Conservation (phyloP, 768 basidiomycete genomes). For the Suillus spraguei region DNA sequence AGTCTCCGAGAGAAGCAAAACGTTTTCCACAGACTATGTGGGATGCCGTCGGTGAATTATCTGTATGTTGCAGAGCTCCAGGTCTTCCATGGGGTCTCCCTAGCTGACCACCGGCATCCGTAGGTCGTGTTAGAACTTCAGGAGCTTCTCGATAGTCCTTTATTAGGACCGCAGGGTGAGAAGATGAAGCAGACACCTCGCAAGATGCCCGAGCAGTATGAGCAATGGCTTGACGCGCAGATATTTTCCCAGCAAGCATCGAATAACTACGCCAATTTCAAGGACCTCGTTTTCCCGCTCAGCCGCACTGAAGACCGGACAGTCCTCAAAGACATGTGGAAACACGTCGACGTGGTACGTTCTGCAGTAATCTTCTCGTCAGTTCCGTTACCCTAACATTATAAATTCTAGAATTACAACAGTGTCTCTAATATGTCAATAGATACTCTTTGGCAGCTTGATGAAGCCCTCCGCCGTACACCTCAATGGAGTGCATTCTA, state of each 20-base stretch:
- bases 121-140: conserved; percentile 70
- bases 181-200: conserved; percentile 52
- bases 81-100: not conserved
- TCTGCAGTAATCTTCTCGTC: not conserved
- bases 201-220: conserved; percentile 61
- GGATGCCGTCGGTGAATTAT: conserved; percentile 82
- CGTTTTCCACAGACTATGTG: conserved; percentile 80
- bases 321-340: conserved; percentile 67
- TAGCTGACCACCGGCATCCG: conserved; percentile 2
- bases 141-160: conserved; percentile 61
- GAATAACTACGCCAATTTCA: conserved; percentile 48
- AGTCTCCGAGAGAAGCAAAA: conserved; percentile 71
- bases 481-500: conserved; percentile 63
- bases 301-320: conserved; percentile 51
- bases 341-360: conserved; percentile 58
- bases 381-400: not conserved
- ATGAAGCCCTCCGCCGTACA: conserved; percentile 47
- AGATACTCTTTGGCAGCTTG: conserved; percentile 66
- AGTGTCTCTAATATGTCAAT: conserved; percentile 52
- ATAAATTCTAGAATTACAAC: conserved; percentile 59
- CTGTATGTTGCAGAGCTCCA: conserved; percentile 43
- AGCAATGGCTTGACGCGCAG: conserved; percentile 72
- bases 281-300: conserved; percentile 61
- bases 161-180: conserved; percentile 58
- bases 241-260: conserved; percentile 61